Conservation (phyloP, 257 asterid species). For the Jacaranda mimosifolia region DNA sequence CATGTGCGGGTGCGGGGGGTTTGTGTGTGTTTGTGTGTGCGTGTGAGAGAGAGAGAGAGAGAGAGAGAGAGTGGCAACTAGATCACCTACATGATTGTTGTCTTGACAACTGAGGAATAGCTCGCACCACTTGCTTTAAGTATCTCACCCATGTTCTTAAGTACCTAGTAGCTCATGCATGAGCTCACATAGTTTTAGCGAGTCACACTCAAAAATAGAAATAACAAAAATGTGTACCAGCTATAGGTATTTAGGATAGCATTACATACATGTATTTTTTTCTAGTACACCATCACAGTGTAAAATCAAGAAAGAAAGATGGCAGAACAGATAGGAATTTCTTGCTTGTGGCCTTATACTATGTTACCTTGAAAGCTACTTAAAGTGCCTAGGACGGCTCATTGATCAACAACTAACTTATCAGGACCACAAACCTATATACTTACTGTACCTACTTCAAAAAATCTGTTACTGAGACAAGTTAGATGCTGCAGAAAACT, state of each 20-base stretch:
- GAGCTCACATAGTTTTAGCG: constrained; percentile 30
- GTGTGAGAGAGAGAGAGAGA: constrained; percentile 11
- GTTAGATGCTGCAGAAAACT: neutral
- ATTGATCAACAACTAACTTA: too few species aligned
- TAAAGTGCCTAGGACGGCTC: neutral
- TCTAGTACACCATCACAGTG: neutral
- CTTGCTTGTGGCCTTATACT: neutral
- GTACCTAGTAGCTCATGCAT: constrained; percentile 60
- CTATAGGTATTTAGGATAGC: constrained; percentile 9
- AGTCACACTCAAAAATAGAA: constrained; percentile 11
- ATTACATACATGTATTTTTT: constrained; percentile 6
- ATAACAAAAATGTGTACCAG: neutral
- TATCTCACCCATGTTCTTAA: constrained; percentile 97
- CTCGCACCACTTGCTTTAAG: constrained; percentile 90
- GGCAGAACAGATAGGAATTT: constrained; percentile 14
- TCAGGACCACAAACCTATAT: too few species aligned
- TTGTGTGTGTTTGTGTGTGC: neutral
- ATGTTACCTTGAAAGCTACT: neutral
- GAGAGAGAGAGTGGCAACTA: constrained; percentile 12
- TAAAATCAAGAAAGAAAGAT: neutral
- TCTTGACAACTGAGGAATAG: constrained; percentile 97
- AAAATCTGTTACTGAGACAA: too few species aligned
- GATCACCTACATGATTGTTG: constrained; percentile 85
- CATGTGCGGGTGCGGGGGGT: too few species aligned
- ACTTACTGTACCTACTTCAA: too few species aligned